Percentiles rank a stretch among this genome's conserved stretches.
Conservation (phyloP, 2,329 filamentous ascomycete species). For the Aspergillus neoniger region DNA sequence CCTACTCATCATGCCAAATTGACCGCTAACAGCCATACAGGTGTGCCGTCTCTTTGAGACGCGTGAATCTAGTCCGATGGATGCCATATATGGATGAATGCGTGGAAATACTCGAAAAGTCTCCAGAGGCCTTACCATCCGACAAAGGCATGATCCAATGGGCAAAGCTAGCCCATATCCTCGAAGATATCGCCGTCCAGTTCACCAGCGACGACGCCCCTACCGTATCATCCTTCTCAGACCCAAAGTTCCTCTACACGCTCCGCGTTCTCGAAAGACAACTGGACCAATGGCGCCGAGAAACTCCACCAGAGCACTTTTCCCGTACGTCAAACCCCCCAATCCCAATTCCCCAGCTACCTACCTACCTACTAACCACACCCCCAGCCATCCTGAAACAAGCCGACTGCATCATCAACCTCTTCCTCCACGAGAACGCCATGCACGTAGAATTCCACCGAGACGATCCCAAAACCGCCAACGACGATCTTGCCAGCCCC, state of each 20-base stretch:
- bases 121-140: slow-evolving; percentile 58
- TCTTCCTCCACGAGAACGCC: slow-evolving; percentile 76
- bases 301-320: slow-evolving; percentile 56
- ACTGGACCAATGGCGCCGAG: slow-evolving; percentile 60
- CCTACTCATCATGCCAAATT: no score
- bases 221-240: slow-evolving; percentile 56
- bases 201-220: slow-evolving; percentile 68
- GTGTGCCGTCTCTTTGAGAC: slow-evolving; percentile 59
- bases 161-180: slow-evolving; percentile 61
- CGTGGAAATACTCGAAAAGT: slow-evolving; percentile 58
- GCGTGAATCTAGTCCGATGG: slow-evolving; percentile 62
- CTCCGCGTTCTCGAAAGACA: slow-evolving; percentile 67
- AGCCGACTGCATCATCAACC: slow-evolving; percentile 64
- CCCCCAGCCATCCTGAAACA: slow-evolving; percentile 61
- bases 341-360: neutral
- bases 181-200: slow-evolving; percentile 68
- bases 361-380: slow-evolving; percentile 8
- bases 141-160: slow-evolving; percentile 60
- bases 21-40: slow-evolving; percentile 42
- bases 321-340: slow-evolving; percentile 51
- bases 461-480: slow-evolving; percentile 37
- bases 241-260: slow-evolving; percentile 65
- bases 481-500: slow-evolving; percentile 32
- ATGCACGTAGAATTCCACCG: slow-evolving; percentile 65
- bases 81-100: slow-evolving; percentile 65